Percentiles rank a stretch among this genome's conserved stretches.
These are phyloP conservation scores for Hortiboletus flavorubellus DNA, from an alignment of 768 basidiomycete species.

Conservation along the genomic window DNA sequence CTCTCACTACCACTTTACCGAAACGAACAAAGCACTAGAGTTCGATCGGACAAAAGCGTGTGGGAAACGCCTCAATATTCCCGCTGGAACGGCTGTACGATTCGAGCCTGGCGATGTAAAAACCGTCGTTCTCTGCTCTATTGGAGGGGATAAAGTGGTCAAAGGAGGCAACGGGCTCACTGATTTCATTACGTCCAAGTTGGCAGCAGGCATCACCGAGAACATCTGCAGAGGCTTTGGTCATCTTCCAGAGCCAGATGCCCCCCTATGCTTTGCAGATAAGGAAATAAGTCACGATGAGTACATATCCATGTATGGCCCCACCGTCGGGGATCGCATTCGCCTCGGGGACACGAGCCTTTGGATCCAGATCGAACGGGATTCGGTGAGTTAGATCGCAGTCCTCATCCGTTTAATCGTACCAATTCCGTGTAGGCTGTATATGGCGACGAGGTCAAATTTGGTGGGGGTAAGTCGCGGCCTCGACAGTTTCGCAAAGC, in stretches of 20 bases:
- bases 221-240: conserved; percentile 51
- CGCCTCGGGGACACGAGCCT: conserved; percentile 85
- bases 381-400: conserved; percentile 48
- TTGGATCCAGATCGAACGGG: conserved; percentile 91
- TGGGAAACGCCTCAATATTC: conserved; percentile 85
- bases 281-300: conserved; percentile 62
- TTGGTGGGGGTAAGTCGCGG: conserved; percentile 73
- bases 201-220: conserved; percentile 36
- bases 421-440: conserved; percentile 49
- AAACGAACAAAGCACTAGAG: conserved; percentile 74
- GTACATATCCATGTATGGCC: conserved; percentile 94
- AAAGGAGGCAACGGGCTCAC: conserved; percentile 76
- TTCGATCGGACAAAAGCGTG: conserved; percentile 85
- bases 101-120: conserved; percentile 94
- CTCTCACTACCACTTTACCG: conserved; percentile 92
- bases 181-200: conserved; percentile 41
- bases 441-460: conserved; percentile 97
- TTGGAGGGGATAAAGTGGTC: conserved; percentile 68
- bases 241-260: conserved; percentile 66
- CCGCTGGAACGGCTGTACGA: conserved; percentile 92
- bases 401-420: neutral
- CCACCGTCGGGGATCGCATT: conserved; percentile 87
- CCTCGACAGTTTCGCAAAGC: neutral
- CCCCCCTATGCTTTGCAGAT: conserved; percentile 46
- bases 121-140: conserved; percentile 76